Evolutionary conservation across 495 filamentous ascomycete species (phyloP).

Genomic region (Penicillium canariense): DNA sequence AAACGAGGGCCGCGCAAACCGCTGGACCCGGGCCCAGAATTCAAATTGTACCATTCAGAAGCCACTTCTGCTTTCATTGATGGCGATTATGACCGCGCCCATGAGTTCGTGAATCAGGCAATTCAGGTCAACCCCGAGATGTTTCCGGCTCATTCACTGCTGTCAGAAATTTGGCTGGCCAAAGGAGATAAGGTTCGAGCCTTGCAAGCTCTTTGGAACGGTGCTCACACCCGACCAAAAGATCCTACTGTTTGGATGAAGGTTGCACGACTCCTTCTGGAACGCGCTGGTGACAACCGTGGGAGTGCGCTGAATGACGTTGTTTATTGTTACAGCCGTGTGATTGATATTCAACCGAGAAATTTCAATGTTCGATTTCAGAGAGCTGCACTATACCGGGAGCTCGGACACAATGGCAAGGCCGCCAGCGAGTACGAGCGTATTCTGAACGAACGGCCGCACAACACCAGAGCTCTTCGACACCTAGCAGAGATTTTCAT

Average conservation of each 20-base stretch:
- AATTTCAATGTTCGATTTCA: constrained; percentile 59
- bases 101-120: constrained; percentile 60
- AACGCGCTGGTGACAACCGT: constrained; percentile 55
- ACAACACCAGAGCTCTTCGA: constrained; percentile 59
- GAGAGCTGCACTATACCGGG: constrained; percentile 56
- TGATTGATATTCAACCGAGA: constrained; percentile 59
- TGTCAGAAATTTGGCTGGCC: constrained; percentile 69
- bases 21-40: constrained; percentile 69
- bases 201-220: constrained; percentile 63
- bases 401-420: constrained; percentile 54
- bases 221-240: constrained; percentile 68
- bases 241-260: constrained; percentile 66
- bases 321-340: constrained; percentile 66
- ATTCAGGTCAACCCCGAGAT: constrained; percentile 83
- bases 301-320: constrained; percentile 53
- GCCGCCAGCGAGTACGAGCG: constrained; percentile 63
- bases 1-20: constrained; percentile 68
- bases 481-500: constrained; percentile 64
- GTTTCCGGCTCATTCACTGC: constrained; percentile 69
- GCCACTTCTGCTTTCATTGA: constrained; percentile 70
- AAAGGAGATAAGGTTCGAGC: constrained; percentile 66
- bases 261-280: constrained; percentile 63
- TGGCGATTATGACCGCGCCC: constrained; percentile 61
- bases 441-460: constrained; percentile 56
- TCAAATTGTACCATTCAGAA: constrained; percentile 66